phyloP scores from a whole-genome alignment of 176 grass and related monocot genomes.

The Pontederia paniculata region DNA sequence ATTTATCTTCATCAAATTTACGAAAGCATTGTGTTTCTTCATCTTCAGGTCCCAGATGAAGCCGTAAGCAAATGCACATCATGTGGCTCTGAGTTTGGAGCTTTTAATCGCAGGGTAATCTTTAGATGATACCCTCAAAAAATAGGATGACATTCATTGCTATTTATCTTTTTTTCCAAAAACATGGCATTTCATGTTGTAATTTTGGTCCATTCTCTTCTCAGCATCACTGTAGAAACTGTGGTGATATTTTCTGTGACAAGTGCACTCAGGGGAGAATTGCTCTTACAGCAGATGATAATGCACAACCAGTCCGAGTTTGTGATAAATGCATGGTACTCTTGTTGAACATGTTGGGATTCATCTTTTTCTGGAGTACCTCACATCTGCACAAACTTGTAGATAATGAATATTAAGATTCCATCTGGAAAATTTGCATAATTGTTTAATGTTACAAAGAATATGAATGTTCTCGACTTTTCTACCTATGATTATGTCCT shows the following conservation, averaged over 20 bases:
- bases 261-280: constrained; percentile 92
- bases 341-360: neutral
- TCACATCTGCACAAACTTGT: too few relatives aligned
- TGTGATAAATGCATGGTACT: constrained; percentile 96
- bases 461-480: too few relatives aligned
- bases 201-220: constrained; percentile 20
- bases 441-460: too few relatives aligned
- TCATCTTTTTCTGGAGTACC: neutral
- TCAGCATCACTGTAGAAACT: constrained; percentile 97
- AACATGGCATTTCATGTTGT: neutral
- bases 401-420: too few relatives aligned
- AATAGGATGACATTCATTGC: neutral
- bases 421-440: too few relatives aligned
- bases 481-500: too few relatives aligned
- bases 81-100: constrained; percentile 78
- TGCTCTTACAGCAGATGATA: constrained; percentile 64
- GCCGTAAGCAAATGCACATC: constrained; percentile 64
- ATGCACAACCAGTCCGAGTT: constrained; percentile 74
- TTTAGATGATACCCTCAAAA: neutral
- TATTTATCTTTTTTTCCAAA: neutral
- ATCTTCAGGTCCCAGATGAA: constrained; percentile 80
- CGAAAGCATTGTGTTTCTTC: constrained; percentile 6
- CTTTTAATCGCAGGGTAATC: constrained; percentile 71
- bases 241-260: constrained; percentile 97
- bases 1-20: neutral